Evolutionary conservation across 2,329 filamentous ascomycete species (phyloP).

Genomic region (Penicillium sp.): DNA sequence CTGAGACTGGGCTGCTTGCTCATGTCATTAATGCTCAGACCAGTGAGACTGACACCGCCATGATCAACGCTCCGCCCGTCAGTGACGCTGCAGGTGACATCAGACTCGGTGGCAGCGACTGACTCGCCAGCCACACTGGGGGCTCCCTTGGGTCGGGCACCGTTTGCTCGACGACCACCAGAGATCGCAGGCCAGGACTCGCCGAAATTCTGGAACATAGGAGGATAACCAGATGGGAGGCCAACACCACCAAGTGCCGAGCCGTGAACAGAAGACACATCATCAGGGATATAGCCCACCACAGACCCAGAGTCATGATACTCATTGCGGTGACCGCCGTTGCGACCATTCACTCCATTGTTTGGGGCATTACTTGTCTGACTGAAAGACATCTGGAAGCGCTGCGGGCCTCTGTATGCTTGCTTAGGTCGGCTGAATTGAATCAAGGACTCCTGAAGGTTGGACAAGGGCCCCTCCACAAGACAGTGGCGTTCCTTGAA

Average conservation of each 20-base stretch:
- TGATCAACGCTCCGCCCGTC: constrained; percentile 69
- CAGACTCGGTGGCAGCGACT: constrained; percentile 85
- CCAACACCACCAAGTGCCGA: constrained; percentile 83
- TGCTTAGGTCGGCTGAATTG: constrained; percentile 95
- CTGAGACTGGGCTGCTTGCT: constrained; percentile 71
- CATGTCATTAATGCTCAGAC: constrained; percentile 70
- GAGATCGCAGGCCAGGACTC: constrained; percentile 87
- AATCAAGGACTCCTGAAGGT: constrained; percentile 90
- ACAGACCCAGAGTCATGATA: constrained; percentile 79
- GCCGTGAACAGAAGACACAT: constrained; percentile 93
- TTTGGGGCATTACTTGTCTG: constrained; percentile 61
- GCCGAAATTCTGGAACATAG: constrained; percentile 92
- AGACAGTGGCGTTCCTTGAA: constrained; percentile 97
- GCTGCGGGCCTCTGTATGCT: constrained; percentile 82
- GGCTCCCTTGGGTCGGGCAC: constrained; percentile 64
- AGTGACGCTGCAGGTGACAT: constrained; percentile 74
- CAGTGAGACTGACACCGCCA: constrained; percentile 83
- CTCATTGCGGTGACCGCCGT: constrained; percentile 49
- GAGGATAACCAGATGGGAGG: constrained; percentile 79
- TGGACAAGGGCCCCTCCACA: constrained; percentile 90
- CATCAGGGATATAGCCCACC: constrained; percentile 92
- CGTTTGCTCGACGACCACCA: constrained; percentile 62
- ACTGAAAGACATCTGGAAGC: constrained; percentile 77
- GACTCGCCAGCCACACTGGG: constrained; percentile 87
- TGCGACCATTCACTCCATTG: constrained; percentile 52